phyloP scores from a whole-genome alignment of 2,329 filamentous ascomycete species.

The Neonectria sp. region DNA sequence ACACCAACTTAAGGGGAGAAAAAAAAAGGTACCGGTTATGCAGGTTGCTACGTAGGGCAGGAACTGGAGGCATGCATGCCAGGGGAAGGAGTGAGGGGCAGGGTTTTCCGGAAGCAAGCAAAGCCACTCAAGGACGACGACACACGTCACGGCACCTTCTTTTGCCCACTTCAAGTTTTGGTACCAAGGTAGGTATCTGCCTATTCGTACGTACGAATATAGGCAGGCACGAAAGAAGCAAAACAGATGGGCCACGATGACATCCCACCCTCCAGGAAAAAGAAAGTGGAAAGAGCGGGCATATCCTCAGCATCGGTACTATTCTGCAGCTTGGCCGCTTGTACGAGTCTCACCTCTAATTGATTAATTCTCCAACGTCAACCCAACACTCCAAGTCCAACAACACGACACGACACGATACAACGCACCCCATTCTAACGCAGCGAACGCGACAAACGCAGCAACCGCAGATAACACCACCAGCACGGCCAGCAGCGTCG shows the following conservation, averaged over 20 bases:
- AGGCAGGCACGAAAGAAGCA: slow-evolving; percentile 6
- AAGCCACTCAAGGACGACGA: not conserved
- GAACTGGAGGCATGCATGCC: slow-evolving; percentile 2
- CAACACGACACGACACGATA: not conserved
- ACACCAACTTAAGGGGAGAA: slow-evolving; percentile 1
- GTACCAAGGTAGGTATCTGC: not conserved
- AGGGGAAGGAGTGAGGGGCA: not conserved
- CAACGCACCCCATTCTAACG: slow-evolving; percentile 1
- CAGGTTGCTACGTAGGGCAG: slow-evolving; percentile 15
- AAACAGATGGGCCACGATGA: not conserved
- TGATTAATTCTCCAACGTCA: not conserved
- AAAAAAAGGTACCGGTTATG: slow-evolving; percentile 13
- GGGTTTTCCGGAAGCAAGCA: not conserved
- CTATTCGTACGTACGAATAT: not conserved
- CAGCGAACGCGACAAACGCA: slow-evolving; percentile 1
- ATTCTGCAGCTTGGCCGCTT: not conserved
- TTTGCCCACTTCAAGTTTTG: not conserved
- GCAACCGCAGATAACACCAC: slow-evolving; percentile 2
- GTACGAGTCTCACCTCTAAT: slow-evolving; percentile 7
- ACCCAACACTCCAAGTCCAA: not conserved
- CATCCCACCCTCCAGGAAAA: slow-evolving; percentile 13
- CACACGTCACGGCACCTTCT: slow-evolving; percentile 2
- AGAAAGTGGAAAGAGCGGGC: slow-evolving; percentile 24
- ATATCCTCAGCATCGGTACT: slow-evolving; percentile 24
- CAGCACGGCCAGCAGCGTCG: slow-evolving; percentile 7